Base-by-base conservation (phyloP, 805 yeast species). In the Yarrowia hollandica region DNA sequence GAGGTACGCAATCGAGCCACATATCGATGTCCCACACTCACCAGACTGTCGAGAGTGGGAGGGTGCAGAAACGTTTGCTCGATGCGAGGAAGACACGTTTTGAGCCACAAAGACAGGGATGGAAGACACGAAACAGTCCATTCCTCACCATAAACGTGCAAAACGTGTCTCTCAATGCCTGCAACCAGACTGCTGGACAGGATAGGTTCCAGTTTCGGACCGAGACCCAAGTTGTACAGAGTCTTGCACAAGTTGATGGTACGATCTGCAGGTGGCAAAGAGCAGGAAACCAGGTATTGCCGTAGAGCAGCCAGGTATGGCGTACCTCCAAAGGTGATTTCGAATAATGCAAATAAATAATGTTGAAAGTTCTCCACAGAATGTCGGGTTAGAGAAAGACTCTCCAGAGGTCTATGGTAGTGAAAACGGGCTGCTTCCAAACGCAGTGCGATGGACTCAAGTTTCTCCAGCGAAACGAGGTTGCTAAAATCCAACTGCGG, bases 1-100 rank as follows among this genome's bases (percentile, higher is more conserved):
- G 66, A 62, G 1, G 78, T 80, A 60, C 94, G 72, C 37, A 84
- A 11, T 7, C 39, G 44, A 25, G 58, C 58, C 12, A 52, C 44
- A 9, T 52, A 37, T 21, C 44, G 14, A 6, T 35, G 42, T 25
- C 33, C 44, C 15, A 52, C 44, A 21, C 35, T 14, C 7, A 35
- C 44, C 5, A 52, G n/a, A 18, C 44, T 35, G 18, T 26, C 33
- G 15, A 52, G 25, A 10, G 58, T 5, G 26, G 58, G 58, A 4
- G 58, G 58, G 19, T 52, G 42, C 33, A 25, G 44, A n/a, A 52
- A 52, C 58, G 35, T 52, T 14, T 23, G 35, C 11, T 52, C 58
- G 14, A 52, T 52, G 10, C 34, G 25, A 9, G 44, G 44, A 14
- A 35, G 35, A 11, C 44, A 52, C 6, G 25, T 15, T 6, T 35